Percentiles rank a stretch among this genome's conserved stretches.
phyloP scores from a whole-genome alignment of 345 rosid genomes.

The Melastoma malabathricum region DNA sequence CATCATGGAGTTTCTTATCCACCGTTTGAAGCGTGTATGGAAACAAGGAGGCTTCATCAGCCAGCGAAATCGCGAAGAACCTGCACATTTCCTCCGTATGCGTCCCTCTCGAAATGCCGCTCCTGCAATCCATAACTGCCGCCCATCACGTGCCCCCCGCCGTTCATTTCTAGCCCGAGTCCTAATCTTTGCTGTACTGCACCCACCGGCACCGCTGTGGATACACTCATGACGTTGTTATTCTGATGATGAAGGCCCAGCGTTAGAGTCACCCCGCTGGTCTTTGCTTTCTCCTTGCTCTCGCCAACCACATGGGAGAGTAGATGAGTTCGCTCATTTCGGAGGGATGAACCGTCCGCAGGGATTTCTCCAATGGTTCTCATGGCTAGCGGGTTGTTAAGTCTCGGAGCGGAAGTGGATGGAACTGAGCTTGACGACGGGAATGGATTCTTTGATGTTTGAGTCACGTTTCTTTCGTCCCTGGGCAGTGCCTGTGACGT shows the following conservation, averaged over 20 bases:
- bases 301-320: constrained; percentile 15
- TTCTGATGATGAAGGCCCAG: constrained; percentile 72
- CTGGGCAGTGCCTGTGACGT: not conserved
- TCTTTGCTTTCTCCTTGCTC: constrained; percentile 22
- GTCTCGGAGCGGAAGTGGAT: constrained; percentile 9
- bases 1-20: too few species aligned
- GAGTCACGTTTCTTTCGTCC: too few species aligned
- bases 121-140: constrained; percentile 41
- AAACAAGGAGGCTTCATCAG: constrained; percentile 11
- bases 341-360: constrained; percentile 11
- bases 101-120: constrained; percentile 54
- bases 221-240: constrained; percentile 21
- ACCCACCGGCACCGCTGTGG: too few species aligned
- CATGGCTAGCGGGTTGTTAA: constrained; percentile 24
- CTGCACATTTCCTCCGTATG: constrained; percentile 48
- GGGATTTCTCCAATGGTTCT: constrained; percentile 31
- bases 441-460: constrained; percentile 14
- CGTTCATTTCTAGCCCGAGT: constrained; percentile 17
- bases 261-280: constrained; percentile 55
- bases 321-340: constrained; percentile 14
- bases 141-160: constrained; percentile 37
- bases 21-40: too few species aligned
- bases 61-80: constrained; percentile 89
- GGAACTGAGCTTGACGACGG: constrained; percentile 12
- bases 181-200: too few species aligned